Conservation (phyloP, 305 asterid species). For the Solanum hybrid region DNA sequence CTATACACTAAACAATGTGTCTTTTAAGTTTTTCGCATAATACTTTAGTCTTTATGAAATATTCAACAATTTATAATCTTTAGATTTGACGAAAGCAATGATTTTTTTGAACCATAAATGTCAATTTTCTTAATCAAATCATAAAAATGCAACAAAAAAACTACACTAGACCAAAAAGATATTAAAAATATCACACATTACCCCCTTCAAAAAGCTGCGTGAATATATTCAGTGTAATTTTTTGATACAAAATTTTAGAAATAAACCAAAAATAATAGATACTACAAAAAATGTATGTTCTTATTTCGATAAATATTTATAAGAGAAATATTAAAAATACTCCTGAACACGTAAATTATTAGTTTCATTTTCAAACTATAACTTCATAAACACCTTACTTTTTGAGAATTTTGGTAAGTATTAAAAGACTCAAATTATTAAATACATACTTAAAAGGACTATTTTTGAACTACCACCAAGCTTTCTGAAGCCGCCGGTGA, state of each 20-base stretch:
- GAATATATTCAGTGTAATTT: not conserved
- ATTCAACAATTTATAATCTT: not conserved
- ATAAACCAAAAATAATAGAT: not conserved
- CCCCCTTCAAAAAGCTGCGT: not conserved
- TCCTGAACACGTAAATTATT: too few relatives aligned
- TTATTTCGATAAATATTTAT: too few relatives aligned
- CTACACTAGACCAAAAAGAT: not conserved
- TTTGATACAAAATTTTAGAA: too few relatives aligned
- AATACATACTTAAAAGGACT: not conserved
- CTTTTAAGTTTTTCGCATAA: not conserved
- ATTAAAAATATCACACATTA: not conserved
- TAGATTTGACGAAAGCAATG: not conserved
- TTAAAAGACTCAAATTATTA: too few relatives aligned
- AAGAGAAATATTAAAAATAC: too few relatives aligned
- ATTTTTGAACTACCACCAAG: not conserved
- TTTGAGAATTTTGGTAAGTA: not conserved
- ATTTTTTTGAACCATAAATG: not conserved
- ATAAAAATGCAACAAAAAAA: not conserved
- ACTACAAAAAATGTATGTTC: not conserved
- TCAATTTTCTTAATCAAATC: not conserved
- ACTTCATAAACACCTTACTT: not conserved
- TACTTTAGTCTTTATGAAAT: not conserved
- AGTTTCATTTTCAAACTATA: fast-evolving
- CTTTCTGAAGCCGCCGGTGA: not conserved
- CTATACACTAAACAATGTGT: not conserved